Base-by-base conservation (phyloP, 306 rosid species). In the Dryas octopetala region DNA sequence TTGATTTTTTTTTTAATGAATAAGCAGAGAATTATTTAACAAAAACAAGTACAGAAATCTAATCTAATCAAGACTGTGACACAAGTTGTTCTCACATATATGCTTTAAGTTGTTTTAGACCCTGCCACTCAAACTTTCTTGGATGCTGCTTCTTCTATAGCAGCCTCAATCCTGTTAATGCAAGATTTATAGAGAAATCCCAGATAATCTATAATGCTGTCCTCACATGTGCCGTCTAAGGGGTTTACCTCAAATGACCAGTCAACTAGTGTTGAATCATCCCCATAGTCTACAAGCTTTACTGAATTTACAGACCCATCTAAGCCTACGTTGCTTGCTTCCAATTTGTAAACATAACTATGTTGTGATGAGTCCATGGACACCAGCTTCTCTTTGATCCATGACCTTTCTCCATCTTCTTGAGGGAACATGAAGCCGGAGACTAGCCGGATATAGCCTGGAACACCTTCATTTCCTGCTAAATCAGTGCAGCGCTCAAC, bases 341-440 rank as follows among this genome's bases (percentile, higher is more conserved):
- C 98, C 97, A 85, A 80, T 84, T 46, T 78, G 68, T 89, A 89
- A 54, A 79, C 89, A 77, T 84, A 89, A 60, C 81, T 79, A 79
- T 70, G 76, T 69, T 85, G 62, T 75, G 88, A 72, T 46, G 87
- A 62, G 60, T 93, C 89, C 80, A 86, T 53, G 68, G 85, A 83
- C 48, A 93, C 67, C 81, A 93, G 73, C 86, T 80, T 91, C 87
- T 91, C 96, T 85, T 86, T 91, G 86, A 88, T 86, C 98, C 98
- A 91, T 68, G 98, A 86, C 74, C 96, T 88, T 54, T 88, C 97
- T 82, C 93, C 96, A 58, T 89, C 93, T 69, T 80, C 64, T 69
- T 87, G 91, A 15, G 96, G 93, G 80, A 93, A 93, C 89, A 93
- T 88, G 88, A 87, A 91, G 48, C 93, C 97, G 0, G 93, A 93